phyloP scores from a whole-genome alignment of 805 yeast genomes.

The Kuraishia floccosa region DNA sequence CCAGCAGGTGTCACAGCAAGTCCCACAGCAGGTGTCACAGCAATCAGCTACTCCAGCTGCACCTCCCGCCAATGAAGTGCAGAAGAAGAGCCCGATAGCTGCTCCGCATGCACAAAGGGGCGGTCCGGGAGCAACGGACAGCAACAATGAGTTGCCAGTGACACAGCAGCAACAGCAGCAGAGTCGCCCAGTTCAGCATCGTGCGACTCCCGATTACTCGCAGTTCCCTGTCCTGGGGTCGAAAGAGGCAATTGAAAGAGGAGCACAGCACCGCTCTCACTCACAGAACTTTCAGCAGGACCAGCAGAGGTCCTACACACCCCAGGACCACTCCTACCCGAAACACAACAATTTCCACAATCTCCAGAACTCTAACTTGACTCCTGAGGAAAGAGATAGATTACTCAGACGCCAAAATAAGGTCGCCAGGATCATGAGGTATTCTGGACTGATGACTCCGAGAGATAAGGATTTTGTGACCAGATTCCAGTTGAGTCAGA shows the following conservation, averaged over 20 bases:
- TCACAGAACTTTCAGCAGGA: slow-evolving; percentile 12
- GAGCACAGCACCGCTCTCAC: slow-evolving; percentile 6
- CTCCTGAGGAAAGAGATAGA: slow-evolving; percentile 66
- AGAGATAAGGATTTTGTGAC: slow-evolving; percentile 95
- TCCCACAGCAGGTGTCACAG: slow-evolving; percentile 5
- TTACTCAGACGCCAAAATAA: slow-evolving; percentile 61
- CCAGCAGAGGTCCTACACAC: slow-evolving; percentile 5
- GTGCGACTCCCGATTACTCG: slow-evolving; percentile 18
- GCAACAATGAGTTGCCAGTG: no score
- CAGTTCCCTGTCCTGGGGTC: slow-evolving; percentile 47
- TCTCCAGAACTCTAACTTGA: slow-evolving; percentile 20
- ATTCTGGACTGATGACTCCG: slow-evolving; percentile 93
- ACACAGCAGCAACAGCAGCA: background rate
- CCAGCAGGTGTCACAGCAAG: slow-evolving; percentile 2
- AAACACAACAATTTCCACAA: background rate
- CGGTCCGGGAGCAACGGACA: no score
- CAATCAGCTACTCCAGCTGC: slow-evolving; percentile 3
- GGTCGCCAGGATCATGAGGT: slow-evolving; percentile 63
- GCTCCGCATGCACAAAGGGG: no score
- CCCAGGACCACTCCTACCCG: slow-evolving; percentile 2
- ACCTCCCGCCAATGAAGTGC: background rate
- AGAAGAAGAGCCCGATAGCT: no score
- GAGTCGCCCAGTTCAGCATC: slow-evolving; percentile 1
- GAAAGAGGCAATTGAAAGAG: slow-evolving; percentile 15
- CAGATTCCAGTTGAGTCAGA: slow-evolving; percentile 86